Base-by-base conservation (phyloP, 148 eudicot genomes). In the Salicornia ramosissima region DNA sequence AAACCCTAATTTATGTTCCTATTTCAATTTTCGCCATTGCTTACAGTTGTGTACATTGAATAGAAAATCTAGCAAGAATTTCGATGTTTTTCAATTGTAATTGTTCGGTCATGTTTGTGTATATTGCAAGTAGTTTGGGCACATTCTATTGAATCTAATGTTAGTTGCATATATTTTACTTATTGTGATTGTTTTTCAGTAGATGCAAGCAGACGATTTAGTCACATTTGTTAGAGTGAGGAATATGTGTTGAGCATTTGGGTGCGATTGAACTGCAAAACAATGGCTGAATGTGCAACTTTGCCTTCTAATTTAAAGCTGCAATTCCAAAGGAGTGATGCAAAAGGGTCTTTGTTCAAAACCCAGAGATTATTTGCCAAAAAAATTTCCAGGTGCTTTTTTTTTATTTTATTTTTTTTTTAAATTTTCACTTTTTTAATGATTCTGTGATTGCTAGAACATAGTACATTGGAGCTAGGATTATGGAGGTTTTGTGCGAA, bases 201-300 rank as follows among this genome's bases (percentile, higher is more conserved):
- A 61, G 73, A 67, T 77, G 39, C 69, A 56, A 52, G 28, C 39
- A 14, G 46, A 53, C 6, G 3, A 26, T 10, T 16, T 57, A 19
- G 6, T 34, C 6, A 15, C n/a, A 52, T 72, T 72, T 51, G 34
- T 29, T 33, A 55, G 31, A 30, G 33, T 29, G 45, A 46, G 26
- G 49, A 25, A 29, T 68, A 75, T 81, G 81, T 68, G 46, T 54
- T 86, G 85, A 84, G 31, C 67, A 34, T 10, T 33, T 76, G 67
- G 47, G 22, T 40, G 56, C 4, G 34, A 40, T 73, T 36, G 51
- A 57, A 10, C 18, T 54, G 5, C 28, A 13, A 55, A 29, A 60
- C 22, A 75, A 89, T 91, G 97, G 86, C 81, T 55, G 85, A 75
- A 40, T 84, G 73, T 82, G 81, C 75, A 49, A 80, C 78, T 74